Evolutionary conservation across 1,284 basidiomycete genomes (phyloP).

Genomic region (Tylopilus orsonianus): DNA sequence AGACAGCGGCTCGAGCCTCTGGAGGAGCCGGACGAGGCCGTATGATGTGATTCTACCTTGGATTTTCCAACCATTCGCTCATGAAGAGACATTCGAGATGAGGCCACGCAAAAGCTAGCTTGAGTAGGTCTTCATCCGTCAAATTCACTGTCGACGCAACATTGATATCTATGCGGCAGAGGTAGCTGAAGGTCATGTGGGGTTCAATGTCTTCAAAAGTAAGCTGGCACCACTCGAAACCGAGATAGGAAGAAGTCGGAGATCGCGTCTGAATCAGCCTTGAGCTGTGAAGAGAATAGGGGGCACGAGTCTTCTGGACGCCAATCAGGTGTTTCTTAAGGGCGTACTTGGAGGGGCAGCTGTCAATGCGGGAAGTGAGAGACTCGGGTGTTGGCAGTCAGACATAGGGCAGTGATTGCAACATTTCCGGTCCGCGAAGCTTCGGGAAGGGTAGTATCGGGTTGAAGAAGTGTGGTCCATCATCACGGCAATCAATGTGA

Average conservation of each 20-base stretch:
- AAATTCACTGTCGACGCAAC: slow-evolving; percentile 12
- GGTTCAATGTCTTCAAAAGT: slow-evolving; percentile 19
- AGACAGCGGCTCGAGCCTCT: slow-evolving; percentile 17
- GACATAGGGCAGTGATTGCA: slow-evolving; percentile 3
- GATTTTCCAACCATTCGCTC: slow-evolving; percentile 21
- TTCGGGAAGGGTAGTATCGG: slow-evolving; percentile 11
- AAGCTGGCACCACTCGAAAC: slow-evolving; percentile 9
- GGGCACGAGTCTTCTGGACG: slow-evolving; percentile 12
- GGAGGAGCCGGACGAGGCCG: slow-evolving; percentile 17
- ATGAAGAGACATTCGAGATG: slow-evolving; percentile 18
- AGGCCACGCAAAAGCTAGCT: slow-evolving; percentile 18
- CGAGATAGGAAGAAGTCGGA: neutral
- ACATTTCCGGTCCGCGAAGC: slow-evolving; percentile 16
- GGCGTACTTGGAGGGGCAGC: slow-evolving; percentile 11
- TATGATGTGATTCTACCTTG: slow-evolving; percentile 18
- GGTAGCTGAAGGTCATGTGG: slow-evolving; percentile 15
- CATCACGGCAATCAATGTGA: slow-evolving; percentile 1
- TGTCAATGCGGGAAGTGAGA: slow-evolving; percentile 14
- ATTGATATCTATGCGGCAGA: slow-evolving; percentile 15
- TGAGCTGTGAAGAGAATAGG: slow-evolving; percentile 7
- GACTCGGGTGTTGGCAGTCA: slow-evolving; percentile 17
- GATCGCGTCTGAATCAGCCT: slow-evolving; percentile 16
- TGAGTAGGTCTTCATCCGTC: slow-evolving; percentile 14
- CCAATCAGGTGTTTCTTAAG: slow-evolving; percentile 8
- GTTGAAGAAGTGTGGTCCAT: slow-evolving; percentile 2